Percentiles rank a stretch among this genome's conserved stretches.
Conservation (phyloP, 192 early-diverging fungal species). For the Backusella luteola region DNA sequence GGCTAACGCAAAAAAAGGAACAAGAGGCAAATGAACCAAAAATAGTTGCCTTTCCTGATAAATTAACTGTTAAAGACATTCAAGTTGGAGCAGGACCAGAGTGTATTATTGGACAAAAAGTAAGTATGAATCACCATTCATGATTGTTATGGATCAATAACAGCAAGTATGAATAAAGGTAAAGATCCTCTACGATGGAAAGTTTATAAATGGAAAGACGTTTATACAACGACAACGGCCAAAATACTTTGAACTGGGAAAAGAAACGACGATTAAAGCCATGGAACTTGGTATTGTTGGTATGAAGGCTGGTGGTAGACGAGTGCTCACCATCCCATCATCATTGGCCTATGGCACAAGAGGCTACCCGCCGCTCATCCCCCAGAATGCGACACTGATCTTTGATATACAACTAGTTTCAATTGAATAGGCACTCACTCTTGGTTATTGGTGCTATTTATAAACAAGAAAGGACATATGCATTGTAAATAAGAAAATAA, state of each 20-base stretch:
- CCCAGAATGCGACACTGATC: constrained; percentile 77
- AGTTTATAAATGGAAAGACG: constrained; percentile 85
- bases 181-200: constrained; percentile 87
- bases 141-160: background rate
- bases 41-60: constrained; percentile 57
- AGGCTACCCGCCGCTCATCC: constrained; percentile 93
- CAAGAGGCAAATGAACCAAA: constrained; percentile 15
- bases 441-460: too few species aligned
- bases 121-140: constrained; percentile 41
- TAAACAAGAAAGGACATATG: background rate
- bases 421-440: background rate
- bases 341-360: constrained; percentile 63
- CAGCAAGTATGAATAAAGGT: background rate
- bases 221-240: constrained; percentile 92
- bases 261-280: constrained; percentile 90
- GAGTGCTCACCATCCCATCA: constrained; percentile 87
- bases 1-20: too few species aligned
- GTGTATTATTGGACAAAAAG: constrained; percentile 45
- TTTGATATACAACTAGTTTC: constrained; percentile 43
- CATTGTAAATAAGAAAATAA: background rate
- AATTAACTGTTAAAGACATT: constrained; percentile 80
- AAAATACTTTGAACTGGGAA: constrained; percentile 83
- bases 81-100: constrained; percentile 42
- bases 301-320: constrained; percentile 89
- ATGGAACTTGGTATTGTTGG: constrained; percentile 89